Evolutionary conservation across 306 rosid genomes (phyloP), one percentile per base, ranked within the genome.

Genomic region (Trifolium subterraneum): DNA sequence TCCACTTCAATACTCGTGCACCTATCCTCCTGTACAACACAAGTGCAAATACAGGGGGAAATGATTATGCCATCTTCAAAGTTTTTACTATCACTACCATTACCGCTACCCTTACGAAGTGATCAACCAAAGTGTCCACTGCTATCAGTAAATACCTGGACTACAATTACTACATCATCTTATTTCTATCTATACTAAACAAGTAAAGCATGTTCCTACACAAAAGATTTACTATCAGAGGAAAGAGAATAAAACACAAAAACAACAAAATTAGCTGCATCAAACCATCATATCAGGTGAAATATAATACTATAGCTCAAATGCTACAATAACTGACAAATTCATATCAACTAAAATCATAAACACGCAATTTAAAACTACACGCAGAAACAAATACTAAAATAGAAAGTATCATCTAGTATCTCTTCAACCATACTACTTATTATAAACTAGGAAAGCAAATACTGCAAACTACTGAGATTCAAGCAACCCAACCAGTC

Each of bases 11-110:
- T 75, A 81, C 91, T 84, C 67, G 81, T 65, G 96, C 97, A 92
- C 84, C 88, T 85, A 84, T 84, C 93, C 92, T 93, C 99, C 98
- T 92, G 99, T 94, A 87, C 96, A 94, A 88, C 99, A 95, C 98
- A 95, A 95, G 98, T 93, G 92, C 96, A 95, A 95, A 95, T 95
- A 90, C 93, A 95, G 98, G 99, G 89, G 96, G 93, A 87, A 94
- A 90, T 90, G 97, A 87, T 92, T 95, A 95, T 95, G 90, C 96
- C 98, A 95, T 83, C 84, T 78, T 92, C 91, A 92, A 92, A 92
- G 88, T 87, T 85, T 89, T 88, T 80, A 95, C 93, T 90, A 88
- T 89, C 89, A 89, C 92, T 94, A 92, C 82, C 85, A 92, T 85
- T 94, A 93, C 68, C 81, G 86, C 97, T 90, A 93, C 86, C 88